phyloP scores from a whole-genome alignment of 805 yeast genomes.

The Saccharomycopsis fodiens region DNA sequence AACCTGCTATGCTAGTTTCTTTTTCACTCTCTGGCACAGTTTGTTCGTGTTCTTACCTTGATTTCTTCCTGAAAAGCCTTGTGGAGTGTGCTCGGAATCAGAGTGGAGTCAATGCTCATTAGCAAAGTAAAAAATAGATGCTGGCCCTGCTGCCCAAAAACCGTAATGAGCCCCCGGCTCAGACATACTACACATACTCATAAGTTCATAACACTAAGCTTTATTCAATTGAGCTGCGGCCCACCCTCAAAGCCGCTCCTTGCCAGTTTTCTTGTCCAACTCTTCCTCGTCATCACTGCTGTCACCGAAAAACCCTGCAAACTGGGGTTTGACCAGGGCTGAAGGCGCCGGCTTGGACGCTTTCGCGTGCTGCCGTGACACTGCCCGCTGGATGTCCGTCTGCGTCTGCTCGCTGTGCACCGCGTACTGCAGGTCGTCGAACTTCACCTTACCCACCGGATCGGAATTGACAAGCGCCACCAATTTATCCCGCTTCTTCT shows the following conservation, averaged over 20 bases:
- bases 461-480: conserved; percentile 28
- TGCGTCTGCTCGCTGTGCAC: conserved; percentile 33
- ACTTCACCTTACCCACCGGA: conserved; percentile 26
- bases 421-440: conserved; percentile 31
- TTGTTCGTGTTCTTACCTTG: too few species aligned
- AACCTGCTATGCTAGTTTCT: too few species aligned
- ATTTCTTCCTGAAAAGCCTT: too few species aligned
- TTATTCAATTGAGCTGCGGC: background rate
- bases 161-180: too few species aligned
- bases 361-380: conserved; percentile 19
- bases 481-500: conserved; percentile 32
- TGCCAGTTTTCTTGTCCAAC: background rate
- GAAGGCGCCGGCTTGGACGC: conserved; percentile 9
- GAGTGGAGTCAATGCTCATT: too few species aligned
- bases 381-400: conserved; percentile 29
- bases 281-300: conserved; percentile 6
- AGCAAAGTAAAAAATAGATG: too few species aligned
- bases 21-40: too few species aligned
- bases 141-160: too few species aligned
- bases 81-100: too few species aligned
- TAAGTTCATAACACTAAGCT: background rate
- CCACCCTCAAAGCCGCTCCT: background rate
- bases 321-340: conserved; percentile 20
- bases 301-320: conserved; percentile 6
- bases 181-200: too few species aligned